phyloP scores from a whole-genome alignment of 306 rosid genomes.

The Cicer arietinum region DNA sequence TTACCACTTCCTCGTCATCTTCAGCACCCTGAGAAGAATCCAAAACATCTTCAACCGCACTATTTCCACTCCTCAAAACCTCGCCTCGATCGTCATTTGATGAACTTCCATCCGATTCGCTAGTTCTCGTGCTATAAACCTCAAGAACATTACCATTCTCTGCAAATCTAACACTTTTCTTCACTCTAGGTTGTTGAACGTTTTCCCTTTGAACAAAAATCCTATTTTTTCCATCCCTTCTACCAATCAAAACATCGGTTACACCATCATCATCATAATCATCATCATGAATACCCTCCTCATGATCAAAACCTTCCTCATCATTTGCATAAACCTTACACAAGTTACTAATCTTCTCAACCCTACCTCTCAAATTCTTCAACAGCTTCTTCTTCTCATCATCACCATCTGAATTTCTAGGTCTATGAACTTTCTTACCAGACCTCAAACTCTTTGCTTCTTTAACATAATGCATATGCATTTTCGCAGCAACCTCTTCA shows the following conservation, averaged over 20 bases:
- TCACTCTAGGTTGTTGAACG: constrained; percentile 66
- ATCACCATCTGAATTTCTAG: constrained; percentile 47
- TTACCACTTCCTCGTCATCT: constrained; percentile 57
- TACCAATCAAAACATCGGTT: constrained; percentile 42
- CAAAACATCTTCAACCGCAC: constrained; percentile 59
- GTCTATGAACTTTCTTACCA: constrained; percentile 50
- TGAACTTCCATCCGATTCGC: constrained; percentile 54
- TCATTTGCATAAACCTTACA: constrained; percentile 55
- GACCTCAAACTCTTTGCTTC: constrained; percentile 52
- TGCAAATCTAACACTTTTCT: constrained; percentile 80
- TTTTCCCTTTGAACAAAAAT: constrained; percentile 46
- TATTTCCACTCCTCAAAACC: constrained; percentile 49
- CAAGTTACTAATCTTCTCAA: constrained; percentile 69
- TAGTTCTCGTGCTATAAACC: constrained; percentile 49
- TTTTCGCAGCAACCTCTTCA: constrained; percentile 68
- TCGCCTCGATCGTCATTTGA: constrained; percentile 71
- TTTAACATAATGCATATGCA: constrained; percentile 46
- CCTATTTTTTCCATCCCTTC: constrained; percentile 47
- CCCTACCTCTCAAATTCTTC: constrained; percentile 75
- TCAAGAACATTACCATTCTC: constrained; percentile 61
- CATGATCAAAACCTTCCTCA: constrained; percentile 54
- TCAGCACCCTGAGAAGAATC: constrained; percentile 56
- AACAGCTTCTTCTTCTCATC: constrained; percentile 59
- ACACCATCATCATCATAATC: constrained; percentile 52
- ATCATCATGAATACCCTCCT: constrained; percentile 50